Evolutionary conservation across 139 green algal genomes (phyloP).

Genomic region (Chlorella sorokiniana): DNA sequence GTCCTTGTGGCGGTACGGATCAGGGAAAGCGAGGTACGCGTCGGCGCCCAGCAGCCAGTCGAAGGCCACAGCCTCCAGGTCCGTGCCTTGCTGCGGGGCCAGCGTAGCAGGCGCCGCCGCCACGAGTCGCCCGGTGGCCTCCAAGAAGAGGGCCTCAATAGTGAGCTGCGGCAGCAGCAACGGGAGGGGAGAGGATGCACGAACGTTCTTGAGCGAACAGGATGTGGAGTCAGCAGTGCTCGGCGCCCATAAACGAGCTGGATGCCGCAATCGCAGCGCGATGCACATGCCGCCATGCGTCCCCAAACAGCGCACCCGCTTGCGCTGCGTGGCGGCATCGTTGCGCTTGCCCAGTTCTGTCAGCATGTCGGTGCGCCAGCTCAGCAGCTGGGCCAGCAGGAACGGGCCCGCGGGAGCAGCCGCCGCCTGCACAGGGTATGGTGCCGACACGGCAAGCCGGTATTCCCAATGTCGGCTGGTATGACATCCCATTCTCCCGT

Average conservation of each 20-base stretch:
- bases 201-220: no score
- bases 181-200: no score
- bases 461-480: no score
- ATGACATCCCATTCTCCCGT: no score
- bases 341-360: slow-evolving; percentile 16
- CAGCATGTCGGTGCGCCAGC: slow-evolving; percentile 45
- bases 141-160: slow-evolving; percentile 74
- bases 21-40: slow-evolving; percentile 50
- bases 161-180: slow-evolving; percentile 12
- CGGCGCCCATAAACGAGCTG: not conserved
- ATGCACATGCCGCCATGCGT: no score
- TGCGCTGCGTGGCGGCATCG: slow-evolving; percentile 31
- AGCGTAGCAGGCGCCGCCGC: slow-evolving; percentile 37
- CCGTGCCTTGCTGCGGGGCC: slow-evolving; percentile 30
- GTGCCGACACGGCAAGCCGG: no score
- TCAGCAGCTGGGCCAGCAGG: slow-evolving; percentile 47
- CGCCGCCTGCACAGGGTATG: slow-evolving; percentile 18
- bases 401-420: slow-evolving; percentile 30
- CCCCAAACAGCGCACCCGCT: slow-evolving; percentile 27
- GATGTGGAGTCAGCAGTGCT: not conserved
- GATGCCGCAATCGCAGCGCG: not conserved
- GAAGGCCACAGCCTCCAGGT: slow-evolving; percentile 59
- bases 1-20: slow-evolving; percentile 13
- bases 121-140: slow-evolving; percentile 60
- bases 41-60: slow-evolving; percentile 68